Base-by-base conservation (phyloP, 805 yeast species). In the Metschnikowia continentalis region DNA sequence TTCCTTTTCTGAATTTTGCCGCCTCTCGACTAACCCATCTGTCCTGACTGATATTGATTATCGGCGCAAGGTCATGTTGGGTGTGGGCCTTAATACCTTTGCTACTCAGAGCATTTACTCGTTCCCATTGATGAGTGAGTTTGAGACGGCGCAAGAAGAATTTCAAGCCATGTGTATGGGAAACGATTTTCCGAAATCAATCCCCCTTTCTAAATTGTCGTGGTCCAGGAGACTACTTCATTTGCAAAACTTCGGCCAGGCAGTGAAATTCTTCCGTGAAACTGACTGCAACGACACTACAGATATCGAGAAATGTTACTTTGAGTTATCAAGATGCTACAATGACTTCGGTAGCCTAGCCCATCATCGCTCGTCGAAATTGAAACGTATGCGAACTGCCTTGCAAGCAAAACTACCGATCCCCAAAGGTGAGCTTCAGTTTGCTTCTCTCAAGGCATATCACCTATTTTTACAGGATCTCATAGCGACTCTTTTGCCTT, bases 291-390 rank as follows among this genome's bases (percentile, higher is more conserved):
- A 41, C 11, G 44, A 38, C n/a, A 37, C 46, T 22, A 17, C 33
- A 2, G 33, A 32, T 32, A 35, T 55, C n/a, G 61, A 57, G 35
- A 20, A 38, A n/a, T 46, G 52, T 32, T 52, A 51, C 30, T 55
- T 55, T 23, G 59, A 55, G 35, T 36, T 57, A 6, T 47, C 59
- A 2, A 54, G 61, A n/a, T 54, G 54, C 43, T 53, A 50, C 38
- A 42, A 46, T 13, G 55, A 55, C 11, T 55, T 57, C 22, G 39
- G 41, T 10, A 30, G 33, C 5, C 44, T 53, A 47, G 57, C 52
- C 5, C 20, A 17, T 1, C 33, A 32, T 38, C 51, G 60, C 20
- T 32, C 38, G 7, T 15, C 26, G 15, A 44, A 37, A 33, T 37
- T 54, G 22, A 36, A 30, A 3, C 32, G 32, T 4, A 43, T 56